Base-by-base conservation (phyloP, 192 early-diverging fungal species). In the Podila epigama region DNA sequence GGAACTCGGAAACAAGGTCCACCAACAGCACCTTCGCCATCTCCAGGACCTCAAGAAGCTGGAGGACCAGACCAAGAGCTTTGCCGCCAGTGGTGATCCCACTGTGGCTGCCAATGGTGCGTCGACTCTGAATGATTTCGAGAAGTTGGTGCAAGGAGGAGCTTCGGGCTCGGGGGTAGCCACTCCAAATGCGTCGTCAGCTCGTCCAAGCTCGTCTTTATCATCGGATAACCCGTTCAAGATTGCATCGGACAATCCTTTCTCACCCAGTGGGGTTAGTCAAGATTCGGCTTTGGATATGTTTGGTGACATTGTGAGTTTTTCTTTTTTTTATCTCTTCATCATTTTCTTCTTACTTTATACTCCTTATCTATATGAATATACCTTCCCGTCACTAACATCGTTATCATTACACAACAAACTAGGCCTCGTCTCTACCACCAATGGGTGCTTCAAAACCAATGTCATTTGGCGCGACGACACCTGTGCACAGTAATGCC, bases 21-120 rank as follows among this genome's bases (percentile, higher is more conserved):
- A 89, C 64, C 77, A 86, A 29, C 84, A 89, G 22, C 91, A 92
- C 42, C 54, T 81, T 13, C 77, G 79, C 42, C 89, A 90, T 63
- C 54, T 93, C 53, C 87, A 88, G 40, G 83, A 89, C 41, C 60
- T 89, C 9, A 82, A 83, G 53, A 79, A 77, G 12, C 58, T 85
- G 34, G 86, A 89, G 41, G 83, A 80, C 11, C 85, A 84, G 31
- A 86, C 84, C 13, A 68, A 78, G 41, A 79, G 68, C 18, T 75
- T 77, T 42, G 66, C 80, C 0, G 70, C 73, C 3, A 69, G 34
- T 29, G 60, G 63, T 3, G 79, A 63, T 11, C 60, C 66, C n/a
- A 25, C 51, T 31, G 60, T 44, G 4, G 28, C 70, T 2, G 44
- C 75, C 28, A 80, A 79, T 22, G 53, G 79, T 18, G 37, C 35